Evolutionary conservation across 306 rosid species (phyloP).

Genomic region (Quercus mongolica): DNA sequence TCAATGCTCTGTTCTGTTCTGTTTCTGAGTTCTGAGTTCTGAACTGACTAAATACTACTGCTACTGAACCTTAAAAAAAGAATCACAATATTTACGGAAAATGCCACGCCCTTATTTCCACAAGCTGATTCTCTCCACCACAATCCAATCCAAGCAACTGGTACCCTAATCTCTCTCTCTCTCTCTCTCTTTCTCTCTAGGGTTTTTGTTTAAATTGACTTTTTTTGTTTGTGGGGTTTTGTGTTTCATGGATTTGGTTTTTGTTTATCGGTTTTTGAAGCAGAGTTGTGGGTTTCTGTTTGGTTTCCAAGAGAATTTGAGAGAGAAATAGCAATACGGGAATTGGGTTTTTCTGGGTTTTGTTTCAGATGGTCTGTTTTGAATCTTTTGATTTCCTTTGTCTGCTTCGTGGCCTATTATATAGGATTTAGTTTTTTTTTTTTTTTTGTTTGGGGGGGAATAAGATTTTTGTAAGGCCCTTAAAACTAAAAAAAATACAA

Average conservation of each 20-base stretch:
- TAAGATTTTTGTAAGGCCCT: neutral
- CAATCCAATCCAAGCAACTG: slow-evolving; percentile 68
- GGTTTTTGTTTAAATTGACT: neutral
- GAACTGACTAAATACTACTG: too few relatives aligned
- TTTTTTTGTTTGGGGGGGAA: neutral
- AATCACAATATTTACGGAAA: slow-evolving; percentile 11
- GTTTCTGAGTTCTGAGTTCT: too few relatives aligned
- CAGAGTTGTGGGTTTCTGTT: neutral
- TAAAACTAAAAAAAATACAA: neutral
- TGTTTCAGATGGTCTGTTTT: neutral
- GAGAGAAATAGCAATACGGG: slow-evolving; percentile 4
- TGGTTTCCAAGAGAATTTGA: slow-evolving; percentile 22
- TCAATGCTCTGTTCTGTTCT: slow-evolving; percentile 9
- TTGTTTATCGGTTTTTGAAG: neutral
- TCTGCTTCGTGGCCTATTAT: neutral
- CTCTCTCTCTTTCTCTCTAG: neutral
- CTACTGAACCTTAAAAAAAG: neutral
- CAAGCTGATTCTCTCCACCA: slow-evolving; percentile 75
- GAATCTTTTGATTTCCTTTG: neutral
- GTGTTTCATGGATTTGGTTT: neutral
- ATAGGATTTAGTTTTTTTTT: neutral
- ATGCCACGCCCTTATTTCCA: slow-evolving; percentile 77
- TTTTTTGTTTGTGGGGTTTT: neutral
- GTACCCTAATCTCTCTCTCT: slow-evolving; percentile 43
- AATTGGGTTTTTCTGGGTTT: slow-evolving; percentile 4